These are phyloP conservation scores for Colletotrichum tanaceti DNA, from an alignment of 2,329 filamentous ascomycete genomes.

Conservation along the genomic window DNA sequence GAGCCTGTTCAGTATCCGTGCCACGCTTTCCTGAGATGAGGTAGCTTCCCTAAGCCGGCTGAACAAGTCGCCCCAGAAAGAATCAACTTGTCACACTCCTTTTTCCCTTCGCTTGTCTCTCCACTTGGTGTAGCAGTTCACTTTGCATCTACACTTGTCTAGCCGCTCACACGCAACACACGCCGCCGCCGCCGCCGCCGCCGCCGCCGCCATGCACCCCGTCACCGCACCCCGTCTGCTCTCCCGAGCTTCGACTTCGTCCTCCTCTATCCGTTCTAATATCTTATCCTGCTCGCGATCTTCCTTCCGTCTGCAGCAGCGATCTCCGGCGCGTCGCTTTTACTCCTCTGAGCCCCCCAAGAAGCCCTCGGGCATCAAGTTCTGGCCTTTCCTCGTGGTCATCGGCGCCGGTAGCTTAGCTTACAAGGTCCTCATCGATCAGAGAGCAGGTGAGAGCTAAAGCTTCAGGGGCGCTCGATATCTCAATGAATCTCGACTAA, in stretches of 20 bases:
- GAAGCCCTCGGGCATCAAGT: slow-evolving; percentile 59
- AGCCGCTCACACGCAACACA: not conserved
- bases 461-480: no score
- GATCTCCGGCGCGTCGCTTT: slow-evolving; percentile 44
- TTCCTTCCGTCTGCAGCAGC: slow-evolving; percentile 26
- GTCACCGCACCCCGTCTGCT: slow-evolving; percentile 23
- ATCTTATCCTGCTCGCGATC: slow-evolving; percentile 10
- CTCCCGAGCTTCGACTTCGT: slow-evolving; percentile 22
- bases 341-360: slow-evolving; percentile 57
- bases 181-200: no score
- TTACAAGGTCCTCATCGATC: slow-evolving; percentile 63
- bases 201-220: slow-evolving; percentile 20
- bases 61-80: slow-evolving; percentile 10
- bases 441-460: slow-evolving; percentile 58
- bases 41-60: slow-evolving; percentile 6
- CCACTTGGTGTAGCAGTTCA: slow-evolving; percentile 13
- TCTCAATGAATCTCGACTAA: not conserved
- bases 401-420: slow-evolving; percentile 61
- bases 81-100: slow-evolving; percentile 20
- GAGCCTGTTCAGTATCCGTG: no score
- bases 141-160: slow-evolving; percentile 16
- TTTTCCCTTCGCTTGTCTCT: slow-evolving; percentile 2
- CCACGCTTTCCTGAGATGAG: slow-evolving; percentile 7
- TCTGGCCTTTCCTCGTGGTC: slow-evolving; percentile 68
- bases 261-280: slow-evolving; percentile 19